Base-by-base conservation (phyloP, 257 asterid genomes). In the Leptodermis oblonga region DNA sequence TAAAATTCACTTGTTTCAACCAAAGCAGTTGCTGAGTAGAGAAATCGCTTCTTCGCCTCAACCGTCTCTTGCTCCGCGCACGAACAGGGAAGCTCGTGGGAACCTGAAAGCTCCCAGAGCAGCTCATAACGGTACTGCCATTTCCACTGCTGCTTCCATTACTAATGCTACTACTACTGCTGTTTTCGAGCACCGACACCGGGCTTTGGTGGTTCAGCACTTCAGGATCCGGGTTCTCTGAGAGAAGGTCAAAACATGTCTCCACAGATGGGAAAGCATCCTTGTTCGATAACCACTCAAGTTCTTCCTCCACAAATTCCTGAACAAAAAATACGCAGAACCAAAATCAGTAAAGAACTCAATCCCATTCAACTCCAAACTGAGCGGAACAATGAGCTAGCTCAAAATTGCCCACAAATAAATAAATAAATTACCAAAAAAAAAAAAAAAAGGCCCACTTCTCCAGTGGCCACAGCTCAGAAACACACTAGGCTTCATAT, bases 271-370 rank as follows among this genome's bases (percentile, higher is more conserved):
- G 98, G 73, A 92, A 92, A 0, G 98, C 87, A 10, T 89, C 96
- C 82, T 89, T 89, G 84, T 92, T 86, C 28, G 90, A 89, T 33
- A 92, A 68, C 98, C 98, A 89, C 65, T 89, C 97, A 45, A 92
- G 77, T n/a, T 89, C 98, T 76, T 82, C 86, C 56, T 78, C 85
- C 31, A 65, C 71, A 73, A 42, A 73, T 5, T 73, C 89, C 89
- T 82, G 76, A 58, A 36, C 54, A 77, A 73, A 67, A 20, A 20
- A 30, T 59, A 15, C 71, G 25, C 2, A 6, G 7, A 67, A 46
- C n/a, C 18, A 59, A 61, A 11, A 67, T 62, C 53, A 53, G 7
- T 70, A 61, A 62, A 58, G 0, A 53, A 7, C 34, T 43, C 6
- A 37, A 61, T 13, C 46, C n/a, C 70, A 51, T 60, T 9, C 14